These are phyloP conservation scores for Psidium friedrichsthalianum DNA, from an alignment of 345 rosid species.

Conservation along the genomic window DNA sequence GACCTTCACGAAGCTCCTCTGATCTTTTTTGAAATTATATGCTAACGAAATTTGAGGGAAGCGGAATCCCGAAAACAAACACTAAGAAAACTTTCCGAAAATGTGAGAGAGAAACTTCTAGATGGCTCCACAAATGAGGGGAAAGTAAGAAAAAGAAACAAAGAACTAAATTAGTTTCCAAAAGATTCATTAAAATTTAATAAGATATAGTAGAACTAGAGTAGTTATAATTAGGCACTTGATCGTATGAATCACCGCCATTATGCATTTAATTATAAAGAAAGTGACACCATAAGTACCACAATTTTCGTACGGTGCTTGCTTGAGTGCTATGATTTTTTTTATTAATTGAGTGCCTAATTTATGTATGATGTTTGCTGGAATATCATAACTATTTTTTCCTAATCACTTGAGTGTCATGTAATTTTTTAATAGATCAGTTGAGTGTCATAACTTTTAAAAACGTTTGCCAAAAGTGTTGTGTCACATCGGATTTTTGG, in stretches of 20 bases:
- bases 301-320: neutral
- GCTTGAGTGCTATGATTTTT: neutral
- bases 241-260: neutral
- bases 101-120: too few relatives aligned
- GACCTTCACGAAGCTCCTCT: too few relatives aligned
- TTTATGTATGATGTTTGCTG: rapidly evolving
- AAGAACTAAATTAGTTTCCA: too few relatives aligned
- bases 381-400: neutral
- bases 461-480: neutral
- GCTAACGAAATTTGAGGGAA: too few relatives aligned
- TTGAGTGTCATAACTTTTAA: neutral
- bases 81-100: too few relatives aligned
- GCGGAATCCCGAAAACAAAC: too few relatives aligned
- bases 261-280: neutral
- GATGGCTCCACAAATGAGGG: too few relatives aligned
- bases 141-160: too few relatives aligned
- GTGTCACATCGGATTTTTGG: rapidly evolving
- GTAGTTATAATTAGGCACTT: neutral
- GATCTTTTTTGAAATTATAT: too few relatives aligned
- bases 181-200: too few relatives aligned
- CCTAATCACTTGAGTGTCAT: rapidly evolving
- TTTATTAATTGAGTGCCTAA: neutral
- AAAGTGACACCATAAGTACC: neutral
- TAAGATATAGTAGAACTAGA: neutral
- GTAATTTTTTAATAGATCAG: neutral